Percentiles rank a stretch among this genome's conserved stretches.
Evolutionary conservation across 2,329 filamentous ascomycete genomes (phyloP).

Genomic region (Aureobasidium musti): DNA sequence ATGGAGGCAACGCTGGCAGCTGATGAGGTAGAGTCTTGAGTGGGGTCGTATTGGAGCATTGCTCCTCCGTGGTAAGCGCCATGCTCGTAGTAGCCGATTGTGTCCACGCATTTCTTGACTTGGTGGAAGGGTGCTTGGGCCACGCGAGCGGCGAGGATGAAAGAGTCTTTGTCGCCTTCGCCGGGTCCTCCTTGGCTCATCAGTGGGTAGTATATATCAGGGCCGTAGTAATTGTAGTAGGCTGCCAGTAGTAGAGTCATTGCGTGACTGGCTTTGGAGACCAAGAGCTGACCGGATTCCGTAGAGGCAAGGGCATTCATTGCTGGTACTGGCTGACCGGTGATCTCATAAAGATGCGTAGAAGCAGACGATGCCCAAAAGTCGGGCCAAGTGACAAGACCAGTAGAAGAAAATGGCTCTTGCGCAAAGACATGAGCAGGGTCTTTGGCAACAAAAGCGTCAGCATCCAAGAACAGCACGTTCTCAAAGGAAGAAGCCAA

Average conservation of each 20-base stretch:
- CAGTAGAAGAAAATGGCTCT: conserved; percentile 46
- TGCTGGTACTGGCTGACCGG: conserved; percentile 38
- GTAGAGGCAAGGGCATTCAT: conserved; percentile 37
- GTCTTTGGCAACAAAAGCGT: conserved; percentile 49
- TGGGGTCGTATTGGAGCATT: conserved; percentile 34
- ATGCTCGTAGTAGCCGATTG: conserved; percentile 30
- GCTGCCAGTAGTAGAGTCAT: conserved; percentile 49
- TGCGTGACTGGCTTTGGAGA: conserved; percentile 48
- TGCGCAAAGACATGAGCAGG: conserved; percentile 46
- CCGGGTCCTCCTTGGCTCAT: conserved; percentile 52
- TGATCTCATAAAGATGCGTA: conserved; percentile 45
- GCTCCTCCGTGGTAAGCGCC: conserved; percentile 30
- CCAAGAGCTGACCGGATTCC: conserved; percentile 51
- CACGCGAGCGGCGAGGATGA: conserved; percentile 49
- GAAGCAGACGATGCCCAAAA: conserved; percentile 49
- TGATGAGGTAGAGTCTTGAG: conserved; percentile 23
- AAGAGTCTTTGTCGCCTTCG: conserved; percentile 56
- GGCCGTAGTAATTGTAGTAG: conserved; percentile 55
- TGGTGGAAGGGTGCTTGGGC: conserved; percentile 47
- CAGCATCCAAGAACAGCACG: conserved; percentile 54
- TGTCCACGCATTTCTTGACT: conserved; percentile 38
- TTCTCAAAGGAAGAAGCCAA: conserved; percentile 55
- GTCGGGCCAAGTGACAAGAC: conserved; percentile 53
- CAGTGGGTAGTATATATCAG: conserved; percentile 50
- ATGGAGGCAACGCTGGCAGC: conserved; percentile 21